phyloP scores from a whole-genome alignment of 106 monocot species.

The Apostasia ramifera region DNA sequence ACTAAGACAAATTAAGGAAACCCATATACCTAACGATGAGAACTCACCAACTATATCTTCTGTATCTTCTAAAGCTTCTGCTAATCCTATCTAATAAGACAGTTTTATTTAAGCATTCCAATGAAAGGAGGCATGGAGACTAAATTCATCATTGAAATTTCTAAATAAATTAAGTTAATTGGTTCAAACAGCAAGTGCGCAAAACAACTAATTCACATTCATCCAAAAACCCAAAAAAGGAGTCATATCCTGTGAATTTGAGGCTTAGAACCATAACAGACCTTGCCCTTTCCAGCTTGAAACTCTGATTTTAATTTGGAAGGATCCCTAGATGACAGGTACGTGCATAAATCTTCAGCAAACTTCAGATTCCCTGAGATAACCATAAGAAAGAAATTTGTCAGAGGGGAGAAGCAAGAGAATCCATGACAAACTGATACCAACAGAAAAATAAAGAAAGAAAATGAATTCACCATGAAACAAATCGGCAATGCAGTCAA shows the following conservation, averaged over 20 bases:
- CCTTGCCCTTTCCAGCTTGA: constrained; percentile 80
- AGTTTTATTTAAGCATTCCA: no score
- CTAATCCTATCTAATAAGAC: no score
- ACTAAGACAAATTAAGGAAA: no score
- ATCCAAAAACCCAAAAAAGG: neutral
- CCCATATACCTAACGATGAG: no score
- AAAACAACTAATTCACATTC: neutral
- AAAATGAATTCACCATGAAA: constrained; percentile 33
- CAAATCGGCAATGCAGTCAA: constrained; percentile 31
- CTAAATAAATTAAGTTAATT: no score
- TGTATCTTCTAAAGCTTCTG: no score
- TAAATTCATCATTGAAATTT: no score
- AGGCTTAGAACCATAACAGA: constrained; percentile 6
- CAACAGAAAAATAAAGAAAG: neutral
- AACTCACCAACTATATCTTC: no score
- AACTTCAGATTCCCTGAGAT: constrained; percentile 53
- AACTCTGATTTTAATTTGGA: constrained; percentile 62
- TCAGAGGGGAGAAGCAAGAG: neutral
- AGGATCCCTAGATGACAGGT: constrained; percentile 66
- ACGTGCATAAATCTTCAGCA: constrained; percentile 46
- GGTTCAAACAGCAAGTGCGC: no score
- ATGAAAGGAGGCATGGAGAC: no score
- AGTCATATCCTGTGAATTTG: neutral
- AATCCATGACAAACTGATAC: no score
- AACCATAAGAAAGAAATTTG: neutral